A percentile compares a stretch with the other conserved stretches of the same genome.
Evolutionary conservation across 2,329 filamentous ascomycete genomes (phyloP).

Genomic region (Colletotrichum liriopes): DNA sequence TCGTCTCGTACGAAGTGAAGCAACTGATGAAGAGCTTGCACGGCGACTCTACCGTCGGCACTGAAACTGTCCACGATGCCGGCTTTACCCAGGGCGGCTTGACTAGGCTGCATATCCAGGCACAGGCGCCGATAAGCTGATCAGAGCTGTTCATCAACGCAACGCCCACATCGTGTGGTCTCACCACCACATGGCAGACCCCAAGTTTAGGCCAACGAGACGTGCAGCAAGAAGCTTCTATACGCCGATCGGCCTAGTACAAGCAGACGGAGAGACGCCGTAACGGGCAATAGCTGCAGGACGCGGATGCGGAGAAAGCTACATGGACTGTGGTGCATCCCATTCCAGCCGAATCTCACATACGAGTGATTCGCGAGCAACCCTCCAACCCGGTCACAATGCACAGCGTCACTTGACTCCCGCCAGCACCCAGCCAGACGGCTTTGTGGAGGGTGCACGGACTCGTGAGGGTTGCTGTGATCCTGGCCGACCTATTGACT

Average conservation of each 20-base stretch:
- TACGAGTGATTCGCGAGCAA: conserved; percentile 7
- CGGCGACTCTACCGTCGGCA: background rate
- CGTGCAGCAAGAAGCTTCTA: conserved; percentile 9
- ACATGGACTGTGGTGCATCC: background rate
- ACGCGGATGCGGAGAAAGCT: conserved; percentile 5
- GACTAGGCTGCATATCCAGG: conserved; percentile 6
- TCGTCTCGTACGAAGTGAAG: background rate
- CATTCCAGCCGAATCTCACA: conserved; percentile 1
- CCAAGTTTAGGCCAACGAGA: background rate
- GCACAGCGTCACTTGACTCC: conserved; percentile 11
- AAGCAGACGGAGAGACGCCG: conserved; percentile 11
- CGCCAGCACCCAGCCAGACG: background rate
- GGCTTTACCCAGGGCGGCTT: background rate
- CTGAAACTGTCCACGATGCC: background rate
- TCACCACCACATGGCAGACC: conserved; percentile 2
- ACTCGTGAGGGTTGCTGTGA: background rate
- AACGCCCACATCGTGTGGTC: background rate
- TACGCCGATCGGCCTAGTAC: conserved; percentile 2
- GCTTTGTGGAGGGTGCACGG: conserved; percentile 1
- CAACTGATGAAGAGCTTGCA: background rate
- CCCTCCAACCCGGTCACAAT: background rate
- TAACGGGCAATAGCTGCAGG: conserved; percentile 17
- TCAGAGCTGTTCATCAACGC: background rate
- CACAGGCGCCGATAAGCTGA: background rate
- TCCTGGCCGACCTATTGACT: background rate